Evolutionary conservation across 768 basidiomycete species (phyloP), one percentile per base, ranked within the genome.

Genomic region (Auriscalpium microsporum): DNA sequence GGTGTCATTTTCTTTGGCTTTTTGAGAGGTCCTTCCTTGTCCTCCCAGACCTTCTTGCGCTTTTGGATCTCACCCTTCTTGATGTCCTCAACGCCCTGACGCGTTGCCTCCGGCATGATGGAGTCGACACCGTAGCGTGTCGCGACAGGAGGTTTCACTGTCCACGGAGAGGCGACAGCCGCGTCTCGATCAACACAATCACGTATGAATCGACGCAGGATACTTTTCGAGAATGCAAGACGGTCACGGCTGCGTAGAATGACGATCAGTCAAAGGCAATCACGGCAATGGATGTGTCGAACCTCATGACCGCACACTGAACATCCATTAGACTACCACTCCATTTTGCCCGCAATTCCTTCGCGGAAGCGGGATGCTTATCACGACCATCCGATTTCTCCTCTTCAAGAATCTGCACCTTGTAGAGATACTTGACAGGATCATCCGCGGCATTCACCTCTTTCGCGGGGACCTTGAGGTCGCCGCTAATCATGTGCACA

Each of bases 161-260:
- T 86, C 96, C 96, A 99, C 7, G 96, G 95, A 1, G 92, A 90
- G 8, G 92, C 93, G 28, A 95, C 87, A 9, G 91, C 87, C 14
- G 92, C 79, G 61, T 95, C 93, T 36, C 96, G 84, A 64, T 91
- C 87, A 2, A 99, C 88, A 63, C 93, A 95, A 66, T 98, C 96
- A 58, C 91, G 86, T 56, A 99, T 90, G 71, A 95, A 97, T 14
- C 94, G 87, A 60, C 94, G 90, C 33, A 99, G 81, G 63, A 98
- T 95, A 16, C 94, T 94, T 70, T 98, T 97, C 33, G 93, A 95
- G 72, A 98, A 98, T 17, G 92, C 84, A 17, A 95, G 77, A 52
- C 94, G 89, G 69, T 99, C 96, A 57, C 96, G 94, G 65, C 94
- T 97, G 62, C 17, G 56, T 38, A 21, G 48, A 54, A 17, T 17